Conservation (phyloP, 306 rosid genomes). For the Quercus variabilis region DNA sequence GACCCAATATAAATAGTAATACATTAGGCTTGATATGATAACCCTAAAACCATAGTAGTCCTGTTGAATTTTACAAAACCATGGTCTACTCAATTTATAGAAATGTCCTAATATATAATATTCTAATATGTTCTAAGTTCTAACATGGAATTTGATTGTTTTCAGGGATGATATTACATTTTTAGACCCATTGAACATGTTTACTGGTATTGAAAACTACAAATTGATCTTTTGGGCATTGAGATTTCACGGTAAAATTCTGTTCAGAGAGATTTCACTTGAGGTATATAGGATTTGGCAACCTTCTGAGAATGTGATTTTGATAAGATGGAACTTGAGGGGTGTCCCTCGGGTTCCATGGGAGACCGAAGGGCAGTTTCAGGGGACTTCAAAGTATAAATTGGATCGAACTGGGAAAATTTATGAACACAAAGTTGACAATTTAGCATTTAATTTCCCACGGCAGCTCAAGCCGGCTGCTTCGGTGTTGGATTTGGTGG, state of each 20-base stretch:
- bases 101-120: too few relatives aligned
- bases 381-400: conserved; percentile 88
- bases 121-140: too few relatives aligned
- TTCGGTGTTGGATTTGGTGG: conserved; percentile 81
- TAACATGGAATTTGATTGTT: conserved; percentile 21
- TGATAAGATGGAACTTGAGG: conserved; percentile 84
- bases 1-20: too few relatives aligned
- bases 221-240: conserved; percentile 93
- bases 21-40: too few relatives aligned
- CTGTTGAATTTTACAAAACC: too few relatives aligned
- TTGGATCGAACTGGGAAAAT: conserved; percentile 82
- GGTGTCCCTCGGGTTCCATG: conserved; percentile 94
- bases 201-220: conserved; percentile 81
- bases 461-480: conserved; percentile 54
- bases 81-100: too few relatives aligned
- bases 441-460: conserved; percentile 88
- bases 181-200: conserved; percentile 77
- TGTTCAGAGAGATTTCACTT: conserved; percentile 76
- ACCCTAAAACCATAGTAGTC: too few relatives aligned
- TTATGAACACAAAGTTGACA: conserved; percentile 88
- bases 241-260: conserved; percentile 74
- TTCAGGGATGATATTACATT: conserved; percentile 89
- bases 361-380: conserved; percentile 88
- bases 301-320: conserved; percentile 84
- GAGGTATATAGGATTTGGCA: conserved; percentile 89